These are phyloP conservation scores for Zostera marina DNA, from an alignment of 116 monocot genomes.

Conservation along the genomic window DNA sequence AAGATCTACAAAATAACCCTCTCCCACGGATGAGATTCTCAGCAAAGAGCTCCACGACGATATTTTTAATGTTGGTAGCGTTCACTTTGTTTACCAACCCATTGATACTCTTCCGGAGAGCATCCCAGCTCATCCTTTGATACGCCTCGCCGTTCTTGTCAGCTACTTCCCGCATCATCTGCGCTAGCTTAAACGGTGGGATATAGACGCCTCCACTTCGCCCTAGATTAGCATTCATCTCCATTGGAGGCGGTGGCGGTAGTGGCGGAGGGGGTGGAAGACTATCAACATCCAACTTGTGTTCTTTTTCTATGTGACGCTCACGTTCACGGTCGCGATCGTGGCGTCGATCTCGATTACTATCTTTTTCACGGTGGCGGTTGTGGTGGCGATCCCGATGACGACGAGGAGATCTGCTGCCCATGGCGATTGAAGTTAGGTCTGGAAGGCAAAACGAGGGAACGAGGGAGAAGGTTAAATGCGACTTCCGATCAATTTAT, in stretches of 20 bases:
- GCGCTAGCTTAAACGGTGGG: conserved; percentile 70
- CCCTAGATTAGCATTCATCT: conserved; percentile 12
- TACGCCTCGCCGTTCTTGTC: conserved; percentile 80
- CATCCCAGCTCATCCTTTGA: conserved; percentile 90
- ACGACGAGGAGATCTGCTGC: conserved; percentile 2
- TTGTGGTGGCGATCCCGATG: neutral
- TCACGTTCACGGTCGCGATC: neutral
- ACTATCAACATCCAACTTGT: neutral
- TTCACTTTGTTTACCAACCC: conserved; percentile 96
- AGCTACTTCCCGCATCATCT: conserved; percentile 77
- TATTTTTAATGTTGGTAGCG: conserved; percentile 90
- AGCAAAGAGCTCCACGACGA: conserved; percentile 74
- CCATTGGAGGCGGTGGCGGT: conserved; percentile 12
- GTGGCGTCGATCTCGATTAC: neutral
- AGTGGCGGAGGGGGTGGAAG: conserved; percentile 7
- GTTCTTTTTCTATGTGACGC: neutral
- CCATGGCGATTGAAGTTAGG: neutral
- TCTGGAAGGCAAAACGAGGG: no score
- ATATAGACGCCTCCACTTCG: conserved; percentile 77
- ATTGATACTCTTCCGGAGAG: conserved; percentile 84
- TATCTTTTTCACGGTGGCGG: conserved; percentile 1
- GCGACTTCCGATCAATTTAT: no score
- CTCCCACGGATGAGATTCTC: conserved; percentile 85
- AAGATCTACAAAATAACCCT: conserved; percentile 83
- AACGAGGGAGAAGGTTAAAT: no score